phyloP scores from a whole-genome alignment of 2,329 filamentous ascomycete genomes.

The Ophiostoma pallidulum region DNA sequence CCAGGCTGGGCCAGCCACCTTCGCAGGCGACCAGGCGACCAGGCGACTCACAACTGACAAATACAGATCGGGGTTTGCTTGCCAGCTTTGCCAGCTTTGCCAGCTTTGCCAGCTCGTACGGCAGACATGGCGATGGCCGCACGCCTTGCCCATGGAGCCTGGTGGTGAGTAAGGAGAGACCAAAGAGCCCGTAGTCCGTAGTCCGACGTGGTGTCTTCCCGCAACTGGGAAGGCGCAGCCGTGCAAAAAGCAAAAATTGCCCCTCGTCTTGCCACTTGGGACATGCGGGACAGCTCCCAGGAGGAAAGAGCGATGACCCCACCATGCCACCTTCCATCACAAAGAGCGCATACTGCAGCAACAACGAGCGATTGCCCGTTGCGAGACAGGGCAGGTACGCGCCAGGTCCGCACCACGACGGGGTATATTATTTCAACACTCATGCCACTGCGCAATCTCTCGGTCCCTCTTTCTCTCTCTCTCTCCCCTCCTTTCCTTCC shows the following conservation, averaged over 20 bases:
- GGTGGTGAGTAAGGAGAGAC: slow-evolving; percentile 5
- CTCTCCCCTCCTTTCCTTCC: neutral
- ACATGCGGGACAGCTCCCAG: slow-evolving; percentile 3
- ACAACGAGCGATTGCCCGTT: slow-evolving; percentile 1
- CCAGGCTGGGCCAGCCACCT: too few species aligned
- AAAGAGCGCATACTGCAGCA: slow-evolving; percentile 3
- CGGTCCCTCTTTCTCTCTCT: neutral
- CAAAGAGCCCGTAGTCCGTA: slow-evolving; percentile 5
- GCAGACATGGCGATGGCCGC: neutral
- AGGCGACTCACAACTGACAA: neutral
- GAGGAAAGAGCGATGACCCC: slow-evolving; percentile 5
- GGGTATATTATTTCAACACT: slow-evolving; percentile 13
- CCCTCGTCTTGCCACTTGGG: slow-evolving; percentile 7
- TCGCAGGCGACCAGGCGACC: too few species aligned
- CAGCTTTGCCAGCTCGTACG: too few species aligned
- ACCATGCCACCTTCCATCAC: slow-evolving; percentile 7
- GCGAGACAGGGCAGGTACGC: slow-evolving; percentile 3
- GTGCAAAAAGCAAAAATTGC: neutral
- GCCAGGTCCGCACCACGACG: slow-evolving; percentile 1
- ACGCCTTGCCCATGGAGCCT: neutral
- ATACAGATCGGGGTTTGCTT: too few species aligned
- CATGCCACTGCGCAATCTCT: slow-evolving; percentile 6
- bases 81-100: too few species aligned
- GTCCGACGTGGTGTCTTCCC: neutral
- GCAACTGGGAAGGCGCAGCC: too few species aligned